These are phyloP conservation scores for Caryopteris hybrid DNA, from an alignment of 305 asterid genomes.

Conservation along the genomic window DNA sequence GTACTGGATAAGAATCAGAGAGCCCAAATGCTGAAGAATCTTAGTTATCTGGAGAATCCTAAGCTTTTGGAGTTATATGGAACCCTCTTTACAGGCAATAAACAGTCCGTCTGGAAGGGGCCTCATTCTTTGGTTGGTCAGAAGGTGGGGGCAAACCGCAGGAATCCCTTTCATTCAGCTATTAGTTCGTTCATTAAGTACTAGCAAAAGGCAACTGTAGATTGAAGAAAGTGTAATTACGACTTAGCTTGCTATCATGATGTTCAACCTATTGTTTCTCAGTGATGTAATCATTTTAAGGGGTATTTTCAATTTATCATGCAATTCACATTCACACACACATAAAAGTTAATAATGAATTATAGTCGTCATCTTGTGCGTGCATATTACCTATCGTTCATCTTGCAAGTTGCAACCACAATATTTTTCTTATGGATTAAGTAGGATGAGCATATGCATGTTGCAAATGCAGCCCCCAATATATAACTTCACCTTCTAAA, in stretches of 20 bases:
- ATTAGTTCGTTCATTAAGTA: slow-evolving; percentile 41
- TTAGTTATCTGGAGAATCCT: slow-evolving; percentile 73
- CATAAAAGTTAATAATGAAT: too few relatives aligned
- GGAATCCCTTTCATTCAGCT: slow-evolving; percentile 53
- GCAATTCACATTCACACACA: too few relatives aligned
- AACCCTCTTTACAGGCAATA: slow-evolving; percentile 53
- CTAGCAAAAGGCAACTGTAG: neutral
- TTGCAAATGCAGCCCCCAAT: too few relatives aligned
- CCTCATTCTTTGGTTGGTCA: slow-evolving; percentile 64
- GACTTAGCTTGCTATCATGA: neutral
- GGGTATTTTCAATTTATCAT: too few relatives aligned
- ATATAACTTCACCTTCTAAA: too few relatives aligned
- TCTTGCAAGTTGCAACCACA: too few relatives aligned
- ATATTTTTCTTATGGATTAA: too few relatives aligned
- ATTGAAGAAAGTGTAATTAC: neutral
- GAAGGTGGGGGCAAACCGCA: slow-evolving; percentile 27
- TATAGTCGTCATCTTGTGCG: too few relatives aligned
- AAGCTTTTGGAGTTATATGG: slow-evolving; percentile 55
- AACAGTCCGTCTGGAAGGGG: slow-evolving; percentile 73
- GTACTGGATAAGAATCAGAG: slow-evolving; percentile 51
- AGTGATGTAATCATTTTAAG: too few relatives aligned
- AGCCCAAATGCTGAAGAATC: slow-evolving; percentile 86
- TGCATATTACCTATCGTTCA: too few relatives aligned
- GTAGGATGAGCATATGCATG: too few relatives aligned
- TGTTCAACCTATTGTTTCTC: neutral